Base-by-base conservation (phyloP, 202 grass and related monocot genomes). In the Carex arenaria region DNA sequence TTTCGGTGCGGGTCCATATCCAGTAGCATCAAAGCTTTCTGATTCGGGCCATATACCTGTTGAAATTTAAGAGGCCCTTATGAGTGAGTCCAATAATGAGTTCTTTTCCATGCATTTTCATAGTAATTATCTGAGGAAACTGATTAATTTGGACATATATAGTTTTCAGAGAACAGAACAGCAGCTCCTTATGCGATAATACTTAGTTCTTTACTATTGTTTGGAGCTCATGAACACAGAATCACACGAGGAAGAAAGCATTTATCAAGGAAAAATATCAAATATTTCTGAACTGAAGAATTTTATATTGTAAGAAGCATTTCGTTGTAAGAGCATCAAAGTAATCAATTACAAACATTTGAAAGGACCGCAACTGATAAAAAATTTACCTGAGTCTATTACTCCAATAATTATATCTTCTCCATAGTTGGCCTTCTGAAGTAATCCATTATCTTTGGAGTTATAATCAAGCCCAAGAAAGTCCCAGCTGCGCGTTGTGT, bases 11-110 rank as follows among this genome's bases (percentile, higher is more conserved):
- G 85, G 85, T 0, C 82, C 67, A 40, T 82, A 89, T 0, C 83
- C 89, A n/a, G 55, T 20, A 3, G 82, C 91, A 4, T 77, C 17
- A 6, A 91, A 94, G 57, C 92, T 94, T 19, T 23, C 61, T 0
- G 92, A 91, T 73, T 94, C 92, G 3, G 89, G 87, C 92, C 87
- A 94, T 34, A 94, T 86, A 34, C 92, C 92, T 94, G 0, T 3
- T 78, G 52, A 62, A 89, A 78, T 18, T 6, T 60, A 9, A 82
- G 5, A 84, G 20, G 9, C 1, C n/a, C 32, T 23, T 68, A 73
- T 34, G 1, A 56, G 12, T 15, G 10, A 31, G 17, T 55, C 40
- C 7, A 8, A 43, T 43, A 43, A 43, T 43, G 40, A 43, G 40
- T 43, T 43, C 28, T 1, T 28, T 66, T 32, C 13, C 32, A 3